Base-by-base conservation (phyloP, 23 red algal genomes). In the Gracilaria domingensis region DNA sequence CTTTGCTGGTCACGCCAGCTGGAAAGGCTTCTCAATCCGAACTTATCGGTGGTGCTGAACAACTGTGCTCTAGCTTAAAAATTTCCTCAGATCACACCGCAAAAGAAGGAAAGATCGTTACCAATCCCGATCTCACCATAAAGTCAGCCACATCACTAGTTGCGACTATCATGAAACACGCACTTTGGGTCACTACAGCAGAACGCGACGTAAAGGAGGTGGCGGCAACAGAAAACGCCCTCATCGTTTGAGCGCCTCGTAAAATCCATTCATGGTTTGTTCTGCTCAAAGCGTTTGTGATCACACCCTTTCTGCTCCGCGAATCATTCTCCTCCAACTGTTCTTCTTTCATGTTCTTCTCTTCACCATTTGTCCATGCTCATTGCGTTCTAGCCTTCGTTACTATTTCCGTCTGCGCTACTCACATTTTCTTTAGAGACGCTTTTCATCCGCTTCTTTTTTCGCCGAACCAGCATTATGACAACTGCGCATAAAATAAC, bases 81-180 rank as follows among this genome's bases (percentile, higher is more conserved):
- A 51, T 92, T 82, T 82, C 79, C 14, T 62, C 67, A 5, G 89
- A 92, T 76, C 89, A 83, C 42, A 51, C 79, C 12, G 9, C 30
- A 23, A 75, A 61, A 51, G 45, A 82, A 44, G 89, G 89, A 24
- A 92, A 92, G 89, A 37, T 92, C 48, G 75, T 92, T 35, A 66
- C 78, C 8, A 57, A 82, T 25, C 79, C 80, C 12, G 54, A 51
- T 11, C 71, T 84, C 12, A 51, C 50, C 58, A 33, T 37, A 9
- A 49, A 83, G 2, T 75, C 89, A 28, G 79, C 78, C 16, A 50
- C 89, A 17, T 64, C 67, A 14, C 34, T 84, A 18, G 62, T 92
- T 20, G 89, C 89, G 13, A 61, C 89, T 35, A 59, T 92, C 37
- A 82, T 92, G 75, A 71, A 84, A 16, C 51, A 92, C 17, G 44